Evolutionary conservation across 768 basidiomycete genomes (phyloP), one percentile per base, ranked within the genome.

Genomic region (Zangia roseola): DNA sequence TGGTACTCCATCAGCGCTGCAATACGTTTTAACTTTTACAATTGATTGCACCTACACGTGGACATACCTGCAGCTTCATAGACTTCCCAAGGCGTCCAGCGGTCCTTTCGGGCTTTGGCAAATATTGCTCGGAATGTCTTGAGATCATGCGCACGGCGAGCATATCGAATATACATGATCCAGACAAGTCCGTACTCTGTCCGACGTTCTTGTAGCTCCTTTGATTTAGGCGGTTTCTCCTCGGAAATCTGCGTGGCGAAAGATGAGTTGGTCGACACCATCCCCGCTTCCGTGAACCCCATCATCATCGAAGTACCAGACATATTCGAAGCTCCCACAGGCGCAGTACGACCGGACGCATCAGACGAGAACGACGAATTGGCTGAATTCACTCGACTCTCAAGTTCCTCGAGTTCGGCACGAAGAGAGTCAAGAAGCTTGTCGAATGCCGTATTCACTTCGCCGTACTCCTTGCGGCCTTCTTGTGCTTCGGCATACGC

Each of bases 1-100:
- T 97, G 93, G 61, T 97, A 97, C 67, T 98, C 97, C 82, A 95
- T 90, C 57, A 94, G 65, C 0, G 97, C 97, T 94, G 62, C 43
- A 50, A 44, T 41, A 17, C 34, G 48, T 16, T 40, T 49, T 26
- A 67, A 45, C 10, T 35, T n/a, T 30, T 26, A 40, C 23, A 19
- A 38, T 24, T 24, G 19, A 17, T 37, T 37, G 45, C 39, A 34
- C 25, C 7, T 31, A 43, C 21, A 46, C 36, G 5, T 40, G 19
- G 39, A 56, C 45, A 36, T 40, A 94, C 94, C 94, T 46, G 91
- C 85, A 36, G 94, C 88, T 65, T 98, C 94, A 59, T 86, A 95
- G 0, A 92, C 88, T 60, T 94, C 88, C 97, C 97, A 98, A 14
- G 90, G 78, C 2, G 80, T 80, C 80, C 79, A 89, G 39, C 77